phyloP scores from a whole-genome alignment of 176 grass and related monocot species.

The Paspalum vaginatum region DNA sequence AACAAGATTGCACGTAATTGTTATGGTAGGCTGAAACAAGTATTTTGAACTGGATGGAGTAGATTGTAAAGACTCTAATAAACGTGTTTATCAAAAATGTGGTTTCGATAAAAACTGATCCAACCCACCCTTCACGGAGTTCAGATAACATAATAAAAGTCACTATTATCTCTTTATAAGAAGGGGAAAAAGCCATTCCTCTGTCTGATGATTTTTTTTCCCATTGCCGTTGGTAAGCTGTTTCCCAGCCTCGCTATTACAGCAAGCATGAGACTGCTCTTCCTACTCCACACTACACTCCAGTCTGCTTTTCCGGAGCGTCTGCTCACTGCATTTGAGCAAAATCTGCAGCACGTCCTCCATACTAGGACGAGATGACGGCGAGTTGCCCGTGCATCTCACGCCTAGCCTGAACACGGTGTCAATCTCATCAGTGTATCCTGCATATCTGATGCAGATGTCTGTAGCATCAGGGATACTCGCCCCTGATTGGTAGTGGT shows the following conservation, averaged over 20 bases:
- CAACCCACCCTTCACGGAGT: too few species aligned
- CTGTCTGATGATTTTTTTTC: too few species aligned
- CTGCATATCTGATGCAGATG: neutral
- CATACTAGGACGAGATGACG: neutral
- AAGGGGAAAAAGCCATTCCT: too few species aligned
- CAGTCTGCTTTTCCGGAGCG: neutral
- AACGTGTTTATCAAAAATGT: too few species aligned
- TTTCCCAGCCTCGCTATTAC: neutral
- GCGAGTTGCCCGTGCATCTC: accelerated
- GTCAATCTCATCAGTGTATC: neutral
- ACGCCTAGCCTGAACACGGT: neutral
- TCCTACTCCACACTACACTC: neutral
- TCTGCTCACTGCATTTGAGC: neutral
- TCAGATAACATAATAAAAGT: too few species aligned
- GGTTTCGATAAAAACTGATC: too few species aligned
- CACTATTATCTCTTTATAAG: too few species aligned
- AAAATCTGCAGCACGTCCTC: neutral
- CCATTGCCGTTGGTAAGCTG: too few species aligned
- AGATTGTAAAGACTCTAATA: too few species aligned
- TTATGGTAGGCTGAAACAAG: too few species aligned
- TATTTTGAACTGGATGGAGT: too few species aligned
- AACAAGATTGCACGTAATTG: too few species aligned
- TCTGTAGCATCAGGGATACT: neutral
- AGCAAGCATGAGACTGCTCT: neutral
- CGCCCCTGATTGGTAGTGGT: neutral